A percentile compares a stretch with the other conserved stretches of the same genome.
Evolutionary conservation across 2,329 filamentous ascomycete genomes (phyloP).

Genomic region (Coniosporium tulheliwenetii): DNA sequence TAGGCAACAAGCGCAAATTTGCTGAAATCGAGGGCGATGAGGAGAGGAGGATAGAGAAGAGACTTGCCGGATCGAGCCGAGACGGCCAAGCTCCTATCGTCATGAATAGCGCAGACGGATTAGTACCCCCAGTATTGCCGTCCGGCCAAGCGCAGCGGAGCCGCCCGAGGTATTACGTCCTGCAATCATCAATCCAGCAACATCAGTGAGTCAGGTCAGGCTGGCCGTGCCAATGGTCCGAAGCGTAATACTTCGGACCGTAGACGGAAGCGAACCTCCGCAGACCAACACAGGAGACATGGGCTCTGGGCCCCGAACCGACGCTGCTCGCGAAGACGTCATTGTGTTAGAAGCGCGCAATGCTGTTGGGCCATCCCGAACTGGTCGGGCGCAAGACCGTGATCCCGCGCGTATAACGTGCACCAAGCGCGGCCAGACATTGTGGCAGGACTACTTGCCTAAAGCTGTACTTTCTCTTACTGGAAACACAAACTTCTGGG

Average conservation of each 20-base stretch:
- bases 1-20: constrained; percentile 87
- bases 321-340: constrained; percentile 42
- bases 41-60: constrained; percentile 44
- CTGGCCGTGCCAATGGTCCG: constrained; percentile 79
- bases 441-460: constrained; percentile 93
- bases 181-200: constrained; percentile 67
- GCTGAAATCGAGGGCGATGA: constrained; percentile 61
- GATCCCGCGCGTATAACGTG: constrained; percentile 77
- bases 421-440: constrained; percentile 58
- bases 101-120: constrained; percentile 59
- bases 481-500: constrained; percentile 83
- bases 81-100: constrained; percentile 61
- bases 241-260: constrained; percentile 63
- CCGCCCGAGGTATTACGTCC: constrained; percentile 71
- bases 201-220: constrained; percentile 68
- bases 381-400: constrained; percentile 44
- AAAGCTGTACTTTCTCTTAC: constrained; percentile 77
- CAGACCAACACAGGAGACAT: constrained; percentile 20
- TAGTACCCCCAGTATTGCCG: constrained; percentile 37
- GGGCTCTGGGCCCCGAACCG: constrained; percentile 23
- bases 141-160: constrained; percentile 43
- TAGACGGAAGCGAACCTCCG: constrained; percentile 42
- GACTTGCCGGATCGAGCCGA: constrained; percentile 40
- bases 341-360: constrained; percentile 83
- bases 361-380: constrained; percentile 44